phyloP scores from a whole-genome alignment of 352 stramenopile genomes.

The Aphanomyces euteiches region DNA sequence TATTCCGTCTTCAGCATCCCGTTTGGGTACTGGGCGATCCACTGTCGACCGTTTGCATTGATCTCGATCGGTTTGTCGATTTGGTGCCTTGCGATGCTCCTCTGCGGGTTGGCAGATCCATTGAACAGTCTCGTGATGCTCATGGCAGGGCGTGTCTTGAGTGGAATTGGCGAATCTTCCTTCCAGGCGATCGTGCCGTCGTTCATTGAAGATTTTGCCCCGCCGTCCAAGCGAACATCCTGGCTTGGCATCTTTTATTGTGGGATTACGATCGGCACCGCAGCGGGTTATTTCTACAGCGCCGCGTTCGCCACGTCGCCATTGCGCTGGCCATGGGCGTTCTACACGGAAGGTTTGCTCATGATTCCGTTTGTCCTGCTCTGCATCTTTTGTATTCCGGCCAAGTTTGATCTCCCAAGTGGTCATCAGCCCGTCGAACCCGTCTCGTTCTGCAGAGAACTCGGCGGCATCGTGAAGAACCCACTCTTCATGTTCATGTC shows the following conservation, averaged over 20 bases:
- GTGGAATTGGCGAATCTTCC: slow-evolving; percentile 85
- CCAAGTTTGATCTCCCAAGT: slow-evolving; percentile 44
- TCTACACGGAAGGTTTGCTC: slow-evolving; percentile 78
- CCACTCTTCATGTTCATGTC: slow-evolving; percentile 75
- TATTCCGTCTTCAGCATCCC: slow-evolving; percentile 89
- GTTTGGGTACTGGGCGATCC: slow-evolving; percentile 87
- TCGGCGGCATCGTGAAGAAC: slow-evolving; percentile 53
- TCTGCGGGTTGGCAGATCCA: slow-evolving; percentile 73
- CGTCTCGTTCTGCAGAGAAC: slow-evolving; percentile 43
- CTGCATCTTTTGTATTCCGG: slow-evolving; percentile 55
- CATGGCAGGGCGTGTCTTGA: slow-evolving; percentile 84
- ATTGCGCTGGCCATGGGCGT: slow-evolving; percentile 77
- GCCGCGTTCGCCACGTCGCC: slow-evolving; percentile 53
- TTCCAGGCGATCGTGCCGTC: slow-evolving; percentile 90
- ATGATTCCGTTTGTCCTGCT: slow-evolving; percentile 75
- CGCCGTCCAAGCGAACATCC: slow-evolving; percentile 56
- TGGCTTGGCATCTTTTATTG: slow-evolving; percentile 91
- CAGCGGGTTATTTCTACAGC: slow-evolving; percentile 88
- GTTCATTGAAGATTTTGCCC: slow-evolving; percentile 88
- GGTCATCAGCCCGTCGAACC: slow-evolving; percentile 10
- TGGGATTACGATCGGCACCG: slow-evolving; percentile 88
- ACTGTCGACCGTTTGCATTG: slow-evolving; percentile 84
- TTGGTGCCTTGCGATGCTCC: slow-evolving; percentile 85
- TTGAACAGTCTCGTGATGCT: slow-evolving; percentile 86
- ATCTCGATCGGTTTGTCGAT: slow-evolving; percentile 84